Evolutionary conservation across 2,329 filamentous ascomycete genomes (phyloP).

Genomic region (Thelonectria rubi): DNA sequence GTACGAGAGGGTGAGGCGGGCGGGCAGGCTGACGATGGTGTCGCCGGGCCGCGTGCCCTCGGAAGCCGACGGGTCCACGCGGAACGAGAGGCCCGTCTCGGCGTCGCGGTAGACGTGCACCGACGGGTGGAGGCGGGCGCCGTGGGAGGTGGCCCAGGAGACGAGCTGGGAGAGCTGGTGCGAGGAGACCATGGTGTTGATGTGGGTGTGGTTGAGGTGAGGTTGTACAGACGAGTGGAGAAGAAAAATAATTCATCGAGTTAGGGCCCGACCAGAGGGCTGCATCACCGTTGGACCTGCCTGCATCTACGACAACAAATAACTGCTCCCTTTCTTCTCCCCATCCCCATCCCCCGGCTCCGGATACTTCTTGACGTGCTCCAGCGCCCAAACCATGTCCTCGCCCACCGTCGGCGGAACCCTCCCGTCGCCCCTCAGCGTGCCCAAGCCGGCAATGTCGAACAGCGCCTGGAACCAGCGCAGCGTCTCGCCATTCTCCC

Average conservation of each 20-base stretch:
- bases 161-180: slow-evolving; percentile 49
- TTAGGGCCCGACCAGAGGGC: background rate
- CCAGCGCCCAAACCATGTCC: slow-evolving; percentile 57
- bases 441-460: slow-evolving; percentile 58
- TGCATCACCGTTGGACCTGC: background rate
- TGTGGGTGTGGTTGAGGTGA: background rate
- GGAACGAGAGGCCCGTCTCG: slow-evolving; percentile 63
- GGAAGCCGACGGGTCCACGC: slow-evolving; percentile 51
- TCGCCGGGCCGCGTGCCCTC: slow-evolving; percentile 48
- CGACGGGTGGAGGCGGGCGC: slow-evolving; percentile 58
- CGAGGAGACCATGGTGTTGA: slow-evolving; percentile 24
- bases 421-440: slow-evolving; percentile 56
- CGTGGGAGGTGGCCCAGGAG: slow-evolving; percentile 58
- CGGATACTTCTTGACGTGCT: slow-evolving; percentile 59
- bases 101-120: slow-evolving; percentile 63
- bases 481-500: slow-evolving; percentile 61
- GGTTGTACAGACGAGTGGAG: background rate
- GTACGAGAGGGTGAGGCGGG: slow-evolving; percentile 65
- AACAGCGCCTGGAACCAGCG: slow-evolving; percentile 58
- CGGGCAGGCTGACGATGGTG: slow-evolving; percentile 61
- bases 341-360: slow-evolving; percentile 41
- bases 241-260: background rate
- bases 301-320: background rate
- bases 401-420: slow-evolving; percentile 55
- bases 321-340: background rate